Conservation (phyloP, 2,329 filamentous ascomycete genomes). For the Aaosphaeria pasadenensis region DNA sequence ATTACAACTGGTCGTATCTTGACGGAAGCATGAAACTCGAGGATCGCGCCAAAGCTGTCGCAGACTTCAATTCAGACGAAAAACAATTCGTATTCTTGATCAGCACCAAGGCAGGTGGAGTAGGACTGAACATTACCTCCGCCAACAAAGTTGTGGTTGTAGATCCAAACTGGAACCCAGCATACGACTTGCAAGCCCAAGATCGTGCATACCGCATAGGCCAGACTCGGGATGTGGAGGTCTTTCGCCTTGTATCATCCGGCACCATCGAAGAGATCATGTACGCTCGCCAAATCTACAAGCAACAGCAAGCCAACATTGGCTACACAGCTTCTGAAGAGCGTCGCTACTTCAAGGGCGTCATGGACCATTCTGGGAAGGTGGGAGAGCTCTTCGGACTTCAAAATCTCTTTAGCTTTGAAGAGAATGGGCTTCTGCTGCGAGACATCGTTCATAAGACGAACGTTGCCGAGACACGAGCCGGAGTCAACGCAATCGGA, state of each 20-base stretch:
- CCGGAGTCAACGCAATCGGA: constrained; percentile 75
- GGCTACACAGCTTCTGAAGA: constrained; percentile 92
- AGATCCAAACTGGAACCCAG: constrained; percentile 96
- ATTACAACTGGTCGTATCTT: constrained; percentile 87
- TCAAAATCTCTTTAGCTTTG: constrained; percentile 79
- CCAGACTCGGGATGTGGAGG: constrained; percentile 88
- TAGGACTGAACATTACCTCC: constrained; percentile 93
- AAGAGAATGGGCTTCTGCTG: constrained; percentile 74
- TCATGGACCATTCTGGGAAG: constrained; percentile 76
- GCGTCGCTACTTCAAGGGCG: constrained; percentile 90
- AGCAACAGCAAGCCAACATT: constrained; percentile 98
- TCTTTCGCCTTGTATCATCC: constrained; percentile 84
- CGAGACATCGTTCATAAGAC: constrained; percentile 98
- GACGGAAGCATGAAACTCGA: constrained; percentile 82
- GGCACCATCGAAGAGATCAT: constrained; percentile 97
- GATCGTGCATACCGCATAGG: constrained; percentile 96
- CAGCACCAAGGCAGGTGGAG: constrained; percentile 87
- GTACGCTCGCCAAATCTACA: constrained; percentile 96
- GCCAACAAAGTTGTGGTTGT: constrained; percentile 98
- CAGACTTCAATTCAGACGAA: constrained; percentile 87
- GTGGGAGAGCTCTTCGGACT: constrained; percentile 95
- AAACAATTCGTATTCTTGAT: constrained; percentile 93
- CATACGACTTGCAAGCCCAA: constrained; percentile 92
- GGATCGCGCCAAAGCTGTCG: constrained; percentile 76
- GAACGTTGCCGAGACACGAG: constrained; percentile 89